Base-by-base conservation (phyloP, 257 asterid genomes). In the Echites panduratus region DNA sequence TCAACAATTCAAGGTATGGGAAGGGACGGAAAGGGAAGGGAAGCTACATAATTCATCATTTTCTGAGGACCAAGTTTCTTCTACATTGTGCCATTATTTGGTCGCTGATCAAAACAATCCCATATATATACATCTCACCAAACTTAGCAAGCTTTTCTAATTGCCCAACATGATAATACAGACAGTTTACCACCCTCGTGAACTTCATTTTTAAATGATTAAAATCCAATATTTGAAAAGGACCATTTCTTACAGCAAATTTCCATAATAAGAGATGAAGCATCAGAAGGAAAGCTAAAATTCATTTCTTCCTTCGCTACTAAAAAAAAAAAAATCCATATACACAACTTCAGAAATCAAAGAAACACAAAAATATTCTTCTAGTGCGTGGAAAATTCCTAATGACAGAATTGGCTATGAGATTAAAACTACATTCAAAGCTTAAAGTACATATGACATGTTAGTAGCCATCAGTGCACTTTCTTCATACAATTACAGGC, bases 401-500 rank as follows among this genome's bases (percentile, higher is more conserved):
- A 35, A 56, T 43, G 52, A 27, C 29, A 38, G 68, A 35, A 63
- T 63, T 16, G 22, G 49, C 29, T 64, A 61, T 43, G 70, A 61
- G 22, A 62, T 29, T 53, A 35, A 40, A 65, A 65, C 66, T 38
- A 64, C 56, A 32, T 32, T 32, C 66, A 26, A 50, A 24, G 58
- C 72, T 50, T 43, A 41, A 26, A 22, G 35, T 19, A 61, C 72
- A 44, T 49, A 73, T 43, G 50, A 53, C 68, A 44, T n/a, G 70
- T 64, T 53, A 53, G 57, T 32, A 24, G 27, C 50, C 22, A 54
- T 5, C 56, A 11, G 49, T 12, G 27, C 24, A 49, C 70, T 35
- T 47, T 26, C 74, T 50, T 41, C 70, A 24, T 19, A 7, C 43
- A 32, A 0, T 13, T 38, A 27, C 57, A 1, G 50, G 74, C 73